Base-by-base conservation (phyloP, 805 yeast genomes). In the Wickerhamomyces strasburgensis region DNA sequence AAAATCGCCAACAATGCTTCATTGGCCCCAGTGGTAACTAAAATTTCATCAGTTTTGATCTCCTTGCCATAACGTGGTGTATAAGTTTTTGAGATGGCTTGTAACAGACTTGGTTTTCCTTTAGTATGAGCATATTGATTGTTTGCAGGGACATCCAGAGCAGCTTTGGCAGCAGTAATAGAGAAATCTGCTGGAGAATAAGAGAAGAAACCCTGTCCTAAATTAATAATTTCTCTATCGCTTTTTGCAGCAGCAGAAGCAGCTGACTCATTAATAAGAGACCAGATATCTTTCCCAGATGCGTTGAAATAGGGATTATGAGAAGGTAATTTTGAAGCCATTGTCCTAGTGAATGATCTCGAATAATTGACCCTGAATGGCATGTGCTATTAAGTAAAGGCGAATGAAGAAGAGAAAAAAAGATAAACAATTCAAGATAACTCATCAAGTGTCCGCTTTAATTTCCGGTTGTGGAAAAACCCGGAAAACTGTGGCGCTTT, bases 171-270 rank as follows among this genome's bases (percentile, higher is more conserved):
- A 6, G 96, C 94, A 9, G 78, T 72, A 41, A 84, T 68, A 13
- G 95, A 96, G 62, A 93, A 93, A n/a, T 78, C 74, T 1, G 98
- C 98, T 3, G 98, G 98, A 21, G 89, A 75, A 59, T 90, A 93
- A 2, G 96, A 87, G 68, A 93, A 93, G 64, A 93, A 93, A 2
- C 98, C 98, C 61, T 93, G 98, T 24, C 98, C 98, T 40, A 93
- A 72, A 52, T 93, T 93, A 43, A 82, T 80, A 38, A 90, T 78
- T 36, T 86, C 84, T 50, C 82, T 71, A n/a, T 87, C 88, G 31
- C 77, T 78, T 28, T 63, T 64, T 3, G 57, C 49, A 11, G 94
- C 88, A 5, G 75, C 76, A 5, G 74, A 74, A 3, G 94, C 94
- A 0, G 98, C 97, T 2, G 98, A 83, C 54, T 89, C 98, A 57